Evolutionary conservation across 331 rosid genomes (phyloP), one percentile per base, ranked within the genome.

Genomic region (Erythrophleum ivorense): DNA sequence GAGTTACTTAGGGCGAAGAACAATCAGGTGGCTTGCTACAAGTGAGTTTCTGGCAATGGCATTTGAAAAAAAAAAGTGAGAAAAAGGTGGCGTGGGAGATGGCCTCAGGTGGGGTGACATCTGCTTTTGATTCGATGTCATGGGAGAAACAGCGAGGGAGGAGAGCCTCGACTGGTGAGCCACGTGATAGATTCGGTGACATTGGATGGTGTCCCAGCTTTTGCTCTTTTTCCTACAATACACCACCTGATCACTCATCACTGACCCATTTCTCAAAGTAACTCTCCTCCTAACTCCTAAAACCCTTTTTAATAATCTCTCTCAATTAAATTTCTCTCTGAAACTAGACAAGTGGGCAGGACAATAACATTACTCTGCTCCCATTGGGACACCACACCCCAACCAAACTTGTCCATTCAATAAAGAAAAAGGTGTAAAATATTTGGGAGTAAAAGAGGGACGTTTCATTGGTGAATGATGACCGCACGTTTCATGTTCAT

Each of bases 391-490:
- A 80, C 14, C 74, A 84, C 40, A 36, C 40, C 40, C 40, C 40
- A 24, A 36, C 75, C 55, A 52, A 57, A 78, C 72, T 73, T 82
- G 81, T 52, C 68, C 74, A 77, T 67, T 83, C 63, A 50, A 84
- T 76, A 43, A 78, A 40, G 82, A 64, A 58, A 60, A 57, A 76
- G 29, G n/a, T 29, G 78, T 6, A 13, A 66, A 49, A 54, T 49
- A 58, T 62, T 34, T 9, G 74, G 7, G 34, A 77, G 72, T 6
- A 48, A 77, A 75, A 69, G 76, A 75, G 85, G 77, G 40, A 73
- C 5, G 84, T 84, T 91, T 90, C 87, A 94, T 92, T 91, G 92
- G 91, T 76, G 80, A 85, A 94, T 94, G 91, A 94, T 92, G 94
- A 82, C 89, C 98, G 84, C 97, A 94, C 97, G 91, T 89, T 92